Percentiles rank a stretch among this genome's conserved stretches.
phyloP scores from a whole-genome alignment of 2,329 filamentous ascomycete species.

The Calonectria hongkongensis region DNA sequence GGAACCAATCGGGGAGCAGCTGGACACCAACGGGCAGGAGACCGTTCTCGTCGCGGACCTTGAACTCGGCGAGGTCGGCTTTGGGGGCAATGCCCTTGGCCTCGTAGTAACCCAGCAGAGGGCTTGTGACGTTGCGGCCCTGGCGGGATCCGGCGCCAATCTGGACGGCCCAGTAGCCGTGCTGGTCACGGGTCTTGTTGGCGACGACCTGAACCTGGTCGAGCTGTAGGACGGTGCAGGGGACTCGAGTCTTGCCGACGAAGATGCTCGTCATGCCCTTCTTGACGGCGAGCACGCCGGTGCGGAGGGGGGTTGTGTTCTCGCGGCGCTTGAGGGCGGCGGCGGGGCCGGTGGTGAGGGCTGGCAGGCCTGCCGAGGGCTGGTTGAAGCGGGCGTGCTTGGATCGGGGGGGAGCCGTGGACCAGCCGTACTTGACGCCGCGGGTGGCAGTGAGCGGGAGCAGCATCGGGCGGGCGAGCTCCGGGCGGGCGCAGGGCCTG shows the following conservation, averaged over 20 bases:
- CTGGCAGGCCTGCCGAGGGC: slow-evolving; percentile 72
- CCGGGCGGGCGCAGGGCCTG: slow-evolving; percentile 58
- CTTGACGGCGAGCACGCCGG: slow-evolving; percentile 90
- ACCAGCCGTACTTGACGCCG: slow-evolving; percentile 77
- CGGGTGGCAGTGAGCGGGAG: slow-evolving; percentile 68
- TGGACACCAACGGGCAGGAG: slow-evolving; percentile 84
- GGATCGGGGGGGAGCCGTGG: slow-evolving; percentile 70
- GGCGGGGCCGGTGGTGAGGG: slow-evolving; percentile 74
- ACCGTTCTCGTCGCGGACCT: slow-evolving; percentile 83
- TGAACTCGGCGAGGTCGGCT: slow-evolving; percentile 89
- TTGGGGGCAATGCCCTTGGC: slow-evolving; percentile 89
- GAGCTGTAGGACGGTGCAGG: slow-evolving; percentile 95
- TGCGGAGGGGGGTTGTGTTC: slow-evolving; percentile 78
- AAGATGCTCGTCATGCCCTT: slow-evolving; percentile 97
- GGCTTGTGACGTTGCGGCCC: slow-evolving; percentile 84
- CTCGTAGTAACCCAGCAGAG: slow-evolving; percentile 92
- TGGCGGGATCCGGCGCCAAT: slow-evolving; percentile 86
- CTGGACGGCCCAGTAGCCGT: slow-evolving; percentile 97
- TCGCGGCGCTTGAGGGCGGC: slow-evolving; percentile 76
- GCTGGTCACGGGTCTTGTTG: slow-evolving; percentile 85
- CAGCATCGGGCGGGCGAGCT: slow-evolving; percentile 62
- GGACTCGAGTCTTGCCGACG: slow-evolving; percentile 84
- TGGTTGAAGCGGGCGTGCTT: slow-evolving; percentile 79
- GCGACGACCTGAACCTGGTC: slow-evolving; percentile 93
- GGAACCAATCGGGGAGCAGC: slow-evolving; percentile 93